A percentile compares a stretch with the other conserved stretches of the same genome.
Conservation (phyloP, 1,139 yeast species). For the Schwanniomyces etchellsii region DNA sequence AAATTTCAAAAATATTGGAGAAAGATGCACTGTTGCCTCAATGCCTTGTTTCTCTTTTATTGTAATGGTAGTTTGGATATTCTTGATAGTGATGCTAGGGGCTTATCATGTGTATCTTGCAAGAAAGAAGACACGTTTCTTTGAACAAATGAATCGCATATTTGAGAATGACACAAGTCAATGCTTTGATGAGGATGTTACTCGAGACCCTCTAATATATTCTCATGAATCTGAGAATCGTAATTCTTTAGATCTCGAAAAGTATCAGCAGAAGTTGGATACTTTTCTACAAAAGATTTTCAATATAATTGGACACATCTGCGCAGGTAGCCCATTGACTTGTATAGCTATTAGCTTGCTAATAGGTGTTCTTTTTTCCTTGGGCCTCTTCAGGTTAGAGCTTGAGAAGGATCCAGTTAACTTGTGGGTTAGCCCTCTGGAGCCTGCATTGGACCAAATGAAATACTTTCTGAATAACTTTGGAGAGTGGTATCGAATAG, state of each 20-base stretch:
- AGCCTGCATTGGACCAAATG: constrained; percentile 68
- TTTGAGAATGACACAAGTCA: background rate
- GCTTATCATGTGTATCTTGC: constrained; percentile 31
- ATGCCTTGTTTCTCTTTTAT: constrained; percentile 72
- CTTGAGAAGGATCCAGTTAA: constrained; percentile 77
- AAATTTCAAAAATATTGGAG: constrained; percentile 25
- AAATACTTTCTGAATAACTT: constrained; percentile 69
- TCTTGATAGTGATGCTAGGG: constrained; percentile 29
- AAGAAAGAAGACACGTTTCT: background rate
- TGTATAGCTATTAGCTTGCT: constrained; percentile 45
- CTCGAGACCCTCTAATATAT: constrained; percentile 10
- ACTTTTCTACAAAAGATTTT: constrained; percentile 24
- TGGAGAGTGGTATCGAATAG: constrained; percentile 89
- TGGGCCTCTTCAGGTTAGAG: constrained; percentile 48
- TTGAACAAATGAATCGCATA: constrained; percentile 4
- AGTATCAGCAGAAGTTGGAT: constrained; percentile 11
- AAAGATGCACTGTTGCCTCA: constrained; percentile 50
- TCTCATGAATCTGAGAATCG: constrained; percentile 1
- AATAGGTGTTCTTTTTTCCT: constrained; percentile 40
- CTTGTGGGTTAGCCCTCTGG: constrained; percentile 83
- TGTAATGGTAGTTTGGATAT: constrained; percentile 48
- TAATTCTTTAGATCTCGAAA: constrained; percentile 1
- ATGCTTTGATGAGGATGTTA: constrained; percentile 1
- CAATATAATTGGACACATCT: constrained; percentile 43
- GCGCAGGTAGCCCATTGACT: constrained; percentile 54